phyloP scores from a whole-genome alignment of 257 asterid genomes.

The Echites panduratus region DNA sequence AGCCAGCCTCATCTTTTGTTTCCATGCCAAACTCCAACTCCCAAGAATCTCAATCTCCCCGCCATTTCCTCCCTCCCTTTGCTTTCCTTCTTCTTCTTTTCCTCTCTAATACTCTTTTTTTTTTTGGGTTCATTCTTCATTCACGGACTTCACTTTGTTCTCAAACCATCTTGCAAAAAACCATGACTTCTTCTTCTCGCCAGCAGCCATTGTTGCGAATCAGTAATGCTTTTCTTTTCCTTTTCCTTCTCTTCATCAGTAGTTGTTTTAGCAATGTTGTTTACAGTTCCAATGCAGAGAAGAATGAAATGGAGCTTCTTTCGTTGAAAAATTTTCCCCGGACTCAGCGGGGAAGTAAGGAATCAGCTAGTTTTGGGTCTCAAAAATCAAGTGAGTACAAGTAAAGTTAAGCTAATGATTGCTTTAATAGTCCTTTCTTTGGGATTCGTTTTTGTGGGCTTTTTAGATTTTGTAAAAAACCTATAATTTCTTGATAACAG shows the following conservation, averaged over 20 bases:
- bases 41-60: slow-evolving; percentile 54
- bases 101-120: neutral
- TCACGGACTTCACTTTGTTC: neutral
- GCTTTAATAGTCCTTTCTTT: neutral
- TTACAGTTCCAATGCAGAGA: slow-evolving; percentile 26
- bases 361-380: slow-evolving; percentile 24
- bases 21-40: slow-evolving; percentile 55
- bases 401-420: neutral
- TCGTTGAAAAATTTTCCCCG: slow-evolving; percentile 33
- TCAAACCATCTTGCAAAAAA: neutral
- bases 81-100: neutral
- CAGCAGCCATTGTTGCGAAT: slow-evolving; percentile 5
- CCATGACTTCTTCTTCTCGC: neutral
- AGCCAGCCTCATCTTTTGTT: slow-evolving; percentile 69
- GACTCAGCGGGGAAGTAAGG: slow-evolving; percentile 13
- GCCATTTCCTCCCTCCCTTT: neutral
- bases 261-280: slow-evolving; percentile 19
- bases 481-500: too few relatives aligned
- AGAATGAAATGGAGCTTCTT: slow-evolving; percentile 37
- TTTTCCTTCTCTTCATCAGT: slow-evolving; percentile 6
- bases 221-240: slow-evolving; percentile 15
- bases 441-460: slow-evolving; percentile 12
- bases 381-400: slow-evolving; percentile 57
- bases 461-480: slow-evolving; percentile 1
- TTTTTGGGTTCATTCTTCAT: neutral